Conservation (phyloP, 345 rosid species). For the Populus tremula region DNA sequence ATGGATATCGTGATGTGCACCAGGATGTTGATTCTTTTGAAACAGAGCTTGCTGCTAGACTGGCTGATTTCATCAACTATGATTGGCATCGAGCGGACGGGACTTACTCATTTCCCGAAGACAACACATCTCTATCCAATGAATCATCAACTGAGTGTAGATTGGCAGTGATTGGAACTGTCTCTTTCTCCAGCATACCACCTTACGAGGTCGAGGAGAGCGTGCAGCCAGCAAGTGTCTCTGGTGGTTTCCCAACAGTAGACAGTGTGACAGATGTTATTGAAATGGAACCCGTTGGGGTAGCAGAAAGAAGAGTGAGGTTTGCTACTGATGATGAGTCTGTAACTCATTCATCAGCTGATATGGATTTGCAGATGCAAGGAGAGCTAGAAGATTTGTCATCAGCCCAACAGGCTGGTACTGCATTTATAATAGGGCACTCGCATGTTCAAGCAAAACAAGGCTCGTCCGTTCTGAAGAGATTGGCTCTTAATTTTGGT, state of each 20-base stretch:
- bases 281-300: conserved; percentile 53
- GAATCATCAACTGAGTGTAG: conserved; percentile 65
- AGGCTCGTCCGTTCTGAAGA: conserved; percentile 82
- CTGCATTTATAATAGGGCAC: conserved; percentile 87
- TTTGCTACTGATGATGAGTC: conserved; percentile 57
- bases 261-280: conserved; percentile 64
- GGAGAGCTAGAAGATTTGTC: conserved; percentile 71
- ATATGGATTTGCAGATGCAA: conserved; percentile 36
- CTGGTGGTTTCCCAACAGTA: conserved; percentile 60
- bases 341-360: conserved; percentile 26
- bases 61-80: conserved; percentile 71
- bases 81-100: conserved; percentile 49
- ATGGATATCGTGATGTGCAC: conserved; percentile 94
- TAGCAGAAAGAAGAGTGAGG: conserved; percentile 54
- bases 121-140: conserved; percentile 25
- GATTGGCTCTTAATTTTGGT: conserved; percentile 69
- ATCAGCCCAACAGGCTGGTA: conserved; percentile 75
- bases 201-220: conserved; percentile 61
- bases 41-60: conserved; percentile 58
- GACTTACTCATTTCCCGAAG: conserved; percentile 6
- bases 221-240: conserved; percentile 65
- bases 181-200: conserved; percentile 33
- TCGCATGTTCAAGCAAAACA: conserved; percentile 91
- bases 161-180: conserved; percentile 75
- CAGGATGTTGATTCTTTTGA: conserved; percentile 91